Evolutionary conservation across 2,329 filamentous ascomycete genomes (phyloP).

Genomic region (Paraconiothyrium brasiliense): DNA sequence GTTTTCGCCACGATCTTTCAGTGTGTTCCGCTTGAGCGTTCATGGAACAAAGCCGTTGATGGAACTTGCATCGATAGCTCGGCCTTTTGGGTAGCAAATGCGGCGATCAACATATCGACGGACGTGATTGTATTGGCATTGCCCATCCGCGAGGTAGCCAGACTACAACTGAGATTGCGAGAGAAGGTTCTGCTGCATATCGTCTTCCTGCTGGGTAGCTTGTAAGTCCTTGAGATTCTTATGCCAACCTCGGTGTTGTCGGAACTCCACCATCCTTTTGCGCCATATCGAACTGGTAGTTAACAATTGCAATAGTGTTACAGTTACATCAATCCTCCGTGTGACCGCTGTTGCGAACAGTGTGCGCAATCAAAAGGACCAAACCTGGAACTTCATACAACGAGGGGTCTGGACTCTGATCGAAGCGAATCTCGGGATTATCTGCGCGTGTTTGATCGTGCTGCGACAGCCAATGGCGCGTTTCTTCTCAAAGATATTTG

Average conservation of each 20-base stretch:
- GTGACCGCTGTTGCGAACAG: conserved; percentile 21
- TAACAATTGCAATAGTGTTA: conserved; percentile 5
- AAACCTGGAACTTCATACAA: conserved; percentile 19
- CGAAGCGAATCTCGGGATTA: conserved; percentile 20
- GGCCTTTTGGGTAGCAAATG: conserved; percentile 20
- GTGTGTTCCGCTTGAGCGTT: conserved; percentile 15
- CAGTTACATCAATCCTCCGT: conserved; percentile 21
- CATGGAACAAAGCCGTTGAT: conserved; percentile 17
- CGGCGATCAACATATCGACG: conserved; percentile 19
- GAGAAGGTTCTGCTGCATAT: conserved; percentile 19
- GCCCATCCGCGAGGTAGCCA: conserved; percentile 14
- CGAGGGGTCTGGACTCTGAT: conserved; percentile 18
- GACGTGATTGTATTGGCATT: conserved; percentile 21
- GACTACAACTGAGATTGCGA: conserved; percentile 14
- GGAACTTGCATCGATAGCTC: conserved; percentile 21
- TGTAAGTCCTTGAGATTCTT: conserved; percentile 8
- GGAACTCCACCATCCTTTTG: too few relatives aligned
- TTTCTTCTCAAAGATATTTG: conserved; percentile 5
- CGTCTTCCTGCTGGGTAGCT: conserved; percentile 18
- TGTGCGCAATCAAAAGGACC: conserved; percentile 18
- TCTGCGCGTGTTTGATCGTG: conserved; percentile 20
- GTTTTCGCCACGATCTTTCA: conserved; percentile 20
- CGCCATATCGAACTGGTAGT: background rate
- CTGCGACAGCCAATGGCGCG: conserved; percentile 15
- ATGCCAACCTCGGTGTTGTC: background rate